Evolutionary conservation across 2,329 filamentous ascomycete species (phyloP).

Genomic region (Phialemoniopsis sp.): DNA sequence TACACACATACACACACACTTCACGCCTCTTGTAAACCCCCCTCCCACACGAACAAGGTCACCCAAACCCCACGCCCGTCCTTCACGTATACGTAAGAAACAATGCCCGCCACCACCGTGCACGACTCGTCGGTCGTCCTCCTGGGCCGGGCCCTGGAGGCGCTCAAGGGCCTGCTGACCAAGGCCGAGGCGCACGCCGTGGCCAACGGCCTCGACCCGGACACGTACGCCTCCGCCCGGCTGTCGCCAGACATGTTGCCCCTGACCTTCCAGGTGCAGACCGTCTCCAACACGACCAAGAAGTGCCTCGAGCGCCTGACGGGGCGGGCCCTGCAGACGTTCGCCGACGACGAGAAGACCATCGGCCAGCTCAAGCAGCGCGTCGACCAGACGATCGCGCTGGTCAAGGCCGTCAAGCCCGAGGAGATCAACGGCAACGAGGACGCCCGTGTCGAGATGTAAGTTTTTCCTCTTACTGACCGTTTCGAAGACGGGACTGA

Average conservation of each 20-base stretch:
- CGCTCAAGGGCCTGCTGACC: constrained; percentile 20
- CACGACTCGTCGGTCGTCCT: constrained; percentile 21
- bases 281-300: constrained; percentile 21
- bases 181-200: constrained; percentile 22
- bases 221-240: constrained; percentile 14
- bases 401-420: constrained; percentile 19
- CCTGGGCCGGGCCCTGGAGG: constrained; percentile 15
- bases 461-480: constrained; percentile 7
- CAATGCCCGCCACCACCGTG: constrained; percentile 21
- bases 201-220: constrained; percentile 14
- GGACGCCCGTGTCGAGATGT: constrained; percentile 16
- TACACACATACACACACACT: no score
- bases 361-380: constrained; percentile 22
- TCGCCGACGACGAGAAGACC: constrained; percentile 23
- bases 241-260: constrained; percentile 28
- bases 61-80: no score
- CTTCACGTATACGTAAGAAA: constrained; percentile 7
- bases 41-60: no score
- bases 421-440: constrained; percentile 17
- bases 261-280: constrained; percentile 27
- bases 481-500: background rate
- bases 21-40: no score
- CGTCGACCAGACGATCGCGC: constrained; percentile 20
- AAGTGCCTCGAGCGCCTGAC: constrained; percentile 19
- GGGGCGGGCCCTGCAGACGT: constrained; percentile 13